Evolutionary conservation across 495 filamentous ascomycete genomes (phyloP).

Genomic region (Xylaria intraflava): DNA sequence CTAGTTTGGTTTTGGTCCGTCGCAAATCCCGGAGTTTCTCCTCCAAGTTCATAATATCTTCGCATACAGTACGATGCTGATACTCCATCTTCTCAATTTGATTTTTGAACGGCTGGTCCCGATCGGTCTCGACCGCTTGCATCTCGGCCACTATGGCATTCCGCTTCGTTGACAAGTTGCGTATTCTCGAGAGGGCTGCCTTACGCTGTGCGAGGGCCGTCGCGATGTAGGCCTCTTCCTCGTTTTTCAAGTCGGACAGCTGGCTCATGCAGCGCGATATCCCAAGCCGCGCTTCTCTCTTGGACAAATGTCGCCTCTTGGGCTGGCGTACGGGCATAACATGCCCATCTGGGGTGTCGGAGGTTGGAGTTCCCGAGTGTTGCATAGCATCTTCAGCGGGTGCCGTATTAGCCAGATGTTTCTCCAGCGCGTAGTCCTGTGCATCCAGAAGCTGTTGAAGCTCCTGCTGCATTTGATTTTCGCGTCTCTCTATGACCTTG

Average conservation of each 20-base stretch:
- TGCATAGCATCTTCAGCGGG: slow-evolving; percentile 18
- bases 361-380: slow-evolving; percentile 14
- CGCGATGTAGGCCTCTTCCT: slow-evolving; percentile 59
- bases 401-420: slow-evolving; percentile 18
- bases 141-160: slow-evolving; percentile 39
- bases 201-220: slow-evolving; percentile 52
- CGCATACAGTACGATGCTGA: slow-evolving; percentile 47
- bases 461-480: slow-evolving; percentile 61
- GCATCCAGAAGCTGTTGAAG: slow-evolving; percentile 79
- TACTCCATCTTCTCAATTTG: slow-evolving; percentile 37
- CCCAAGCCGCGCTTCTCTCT: slow-evolving; percentile 62
- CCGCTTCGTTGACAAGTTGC: slow-evolving; percentile 51
- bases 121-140: slow-evolving; percentile 31
- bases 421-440: slow-evolving; percentile 68
- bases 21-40: slow-evolving; percentile 61
- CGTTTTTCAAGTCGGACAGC: slow-evolving; percentile 62
- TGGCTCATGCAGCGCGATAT: slow-evolving; percentile 66
- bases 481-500: slow-evolving; percentile 42
- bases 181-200: slow-evolving; percentile 52
- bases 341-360: slow-evolving; percentile 22
- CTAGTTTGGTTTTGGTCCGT: slow-evolving; percentile 53
- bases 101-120: slow-evolving; percentile 28
- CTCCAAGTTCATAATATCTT: slow-evolving; percentile 55
- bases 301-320: slow-evolving; percentile 45
- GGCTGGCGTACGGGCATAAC: slow-evolving; percentile 61